Conservation (phyloP, 2,329 filamentous ascomycete species). For the Purpureocillium takamizusanense region DNA sequence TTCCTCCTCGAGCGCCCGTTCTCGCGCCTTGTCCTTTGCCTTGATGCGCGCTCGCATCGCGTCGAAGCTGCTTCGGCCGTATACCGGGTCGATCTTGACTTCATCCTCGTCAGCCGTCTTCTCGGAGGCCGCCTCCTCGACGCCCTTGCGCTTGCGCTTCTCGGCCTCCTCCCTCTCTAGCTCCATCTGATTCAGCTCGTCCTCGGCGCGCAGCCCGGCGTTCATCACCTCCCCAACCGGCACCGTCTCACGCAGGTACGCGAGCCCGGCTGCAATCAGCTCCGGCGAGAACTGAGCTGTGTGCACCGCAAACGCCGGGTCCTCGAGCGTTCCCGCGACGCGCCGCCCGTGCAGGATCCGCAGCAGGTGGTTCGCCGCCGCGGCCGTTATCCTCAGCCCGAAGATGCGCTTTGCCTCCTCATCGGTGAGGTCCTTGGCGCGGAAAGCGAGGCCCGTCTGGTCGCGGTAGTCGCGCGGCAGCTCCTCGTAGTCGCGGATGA, state of each 20-base stretch:
- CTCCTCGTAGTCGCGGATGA: constrained; percentile 46
- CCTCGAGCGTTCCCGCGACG: constrained; percentile 54
- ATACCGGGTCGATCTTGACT: constrained; percentile 37
- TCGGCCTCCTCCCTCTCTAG: constrained; percentile 15
- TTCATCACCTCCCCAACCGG: constrained; percentile 53
- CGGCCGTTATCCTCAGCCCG: constrained; percentile 33
- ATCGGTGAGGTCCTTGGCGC: constrained; percentile 36
- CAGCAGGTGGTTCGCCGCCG: constrained; percentile 43
- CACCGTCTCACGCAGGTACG: constrained; percentile 44
- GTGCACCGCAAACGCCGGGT: constrained; percentile 41
- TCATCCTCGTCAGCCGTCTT: constrained; percentile 4
- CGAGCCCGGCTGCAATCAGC: constrained; percentile 38
- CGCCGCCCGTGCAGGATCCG: constrained; percentile 53
- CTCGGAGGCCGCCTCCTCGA: constrained; percentile 10
- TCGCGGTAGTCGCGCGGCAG: constrained; percentile 51
- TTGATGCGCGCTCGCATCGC: constrained; percentile 44
- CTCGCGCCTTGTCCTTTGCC: constrained; percentile 37
- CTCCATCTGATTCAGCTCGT: constrained; percentile 49
- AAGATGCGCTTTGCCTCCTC: constrained; percentile 41
- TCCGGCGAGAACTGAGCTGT: constrained; percentile 32
- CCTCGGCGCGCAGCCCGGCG: constrained; percentile 52
- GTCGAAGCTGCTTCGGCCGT: constrained; percentile 49
- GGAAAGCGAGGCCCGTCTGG: constrained; percentile 43
- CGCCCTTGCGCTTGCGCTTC: constrained; percentile 11
- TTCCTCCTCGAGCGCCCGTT: constrained; percentile 33